phyloP scores from a whole-genome alignment of 768 basidiomycete species.

The Favolaschia claudopus region DNA sequence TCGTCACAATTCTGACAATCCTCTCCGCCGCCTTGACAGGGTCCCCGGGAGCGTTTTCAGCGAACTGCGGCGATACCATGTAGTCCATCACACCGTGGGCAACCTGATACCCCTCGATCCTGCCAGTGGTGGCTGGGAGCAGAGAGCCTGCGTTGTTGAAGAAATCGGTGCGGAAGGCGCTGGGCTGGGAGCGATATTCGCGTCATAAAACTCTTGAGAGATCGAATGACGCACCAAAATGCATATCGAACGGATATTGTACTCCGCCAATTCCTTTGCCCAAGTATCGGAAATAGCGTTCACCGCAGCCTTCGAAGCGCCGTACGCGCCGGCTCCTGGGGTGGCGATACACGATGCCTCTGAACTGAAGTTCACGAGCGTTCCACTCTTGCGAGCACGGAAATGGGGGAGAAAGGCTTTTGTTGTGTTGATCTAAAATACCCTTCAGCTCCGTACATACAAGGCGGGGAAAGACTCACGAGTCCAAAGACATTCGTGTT shows the following conservation, averaged over 20 bases:
- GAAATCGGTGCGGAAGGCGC: constrained; percentile 1
- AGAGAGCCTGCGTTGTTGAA: neutral
- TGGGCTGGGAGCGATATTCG: neutral
- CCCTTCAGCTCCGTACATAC: too few relatives aligned
- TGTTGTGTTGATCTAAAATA: constrained; percentile 1
- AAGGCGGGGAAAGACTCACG: too few relatives aligned
- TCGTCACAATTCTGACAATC: neutral
- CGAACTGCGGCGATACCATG: neutral
- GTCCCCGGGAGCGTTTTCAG: neutral
- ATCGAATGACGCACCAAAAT: neutral
- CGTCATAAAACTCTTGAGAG: neutral
- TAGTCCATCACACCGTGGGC: neutral
- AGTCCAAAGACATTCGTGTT: constrained; percentile 5
- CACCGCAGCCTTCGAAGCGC: neutral
- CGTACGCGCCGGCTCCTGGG: neutral
- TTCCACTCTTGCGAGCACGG: neutral
- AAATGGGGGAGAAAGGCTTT: constrained; percentile 5
- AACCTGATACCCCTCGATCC: neutral
- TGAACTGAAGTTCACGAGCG: neutral
- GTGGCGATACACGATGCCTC: neutral
- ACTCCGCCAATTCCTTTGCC: constrained; percentile 2
- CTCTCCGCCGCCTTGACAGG: constrained; percentile 3
- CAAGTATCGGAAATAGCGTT: constrained; percentile 1
- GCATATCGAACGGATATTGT: neutral
- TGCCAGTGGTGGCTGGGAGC: neutral